Base-by-base conservation (phyloP, 2,329 filamentous ascomycete species). In the Whalleya microplaca region DNA sequence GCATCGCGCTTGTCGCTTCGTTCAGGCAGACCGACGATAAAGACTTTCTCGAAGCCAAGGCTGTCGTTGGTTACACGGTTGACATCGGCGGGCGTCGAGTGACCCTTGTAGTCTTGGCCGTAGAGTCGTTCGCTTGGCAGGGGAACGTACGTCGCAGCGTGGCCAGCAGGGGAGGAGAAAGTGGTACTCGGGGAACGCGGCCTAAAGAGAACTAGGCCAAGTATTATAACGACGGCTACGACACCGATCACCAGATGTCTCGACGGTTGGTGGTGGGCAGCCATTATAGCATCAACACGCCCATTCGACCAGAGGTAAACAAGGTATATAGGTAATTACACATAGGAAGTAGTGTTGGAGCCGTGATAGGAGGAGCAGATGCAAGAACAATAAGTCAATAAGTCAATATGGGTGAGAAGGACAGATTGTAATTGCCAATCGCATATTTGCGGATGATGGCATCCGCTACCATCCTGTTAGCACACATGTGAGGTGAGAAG, bases 1-100 rank as follows among this genome's bases (percentile, higher is more conserved):
- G 74, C 76, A 71, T 83, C 80, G 48, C 77, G 74, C 60, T 80
- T 80, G 64, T 83, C 80, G 3, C 73, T 76, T 32, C 80, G 72
- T 41, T 76, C 72, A 3, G 78, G 75, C 9, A 83, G 68, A 3
- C 76, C 75, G 45, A 83, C 71, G 21, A 77, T 75, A 52, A 79
- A 69, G 4, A 72, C 55, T 45, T 69, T 71, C n/a, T 64, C 58
- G 47, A 72, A 72, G 1, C 69, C 70, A 1, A 71, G 55, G 1
- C 66, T 69, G n/a, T 55, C 51, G 53, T 72, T 71, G 18, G 59
- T 52, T 9, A 66, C 64, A 1, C 58, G 62, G 40, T 64, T 60
- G 47, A 66, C 54, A 37, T 68, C 66, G 9, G 32, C 47, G 6
- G 61, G 60, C 0, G 51, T 48, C 8, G 59, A 56, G 16, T 59